Conservation (phyloP, 1,139 yeast genomes). For the Debaryomycetaceae sp. region DNA sequence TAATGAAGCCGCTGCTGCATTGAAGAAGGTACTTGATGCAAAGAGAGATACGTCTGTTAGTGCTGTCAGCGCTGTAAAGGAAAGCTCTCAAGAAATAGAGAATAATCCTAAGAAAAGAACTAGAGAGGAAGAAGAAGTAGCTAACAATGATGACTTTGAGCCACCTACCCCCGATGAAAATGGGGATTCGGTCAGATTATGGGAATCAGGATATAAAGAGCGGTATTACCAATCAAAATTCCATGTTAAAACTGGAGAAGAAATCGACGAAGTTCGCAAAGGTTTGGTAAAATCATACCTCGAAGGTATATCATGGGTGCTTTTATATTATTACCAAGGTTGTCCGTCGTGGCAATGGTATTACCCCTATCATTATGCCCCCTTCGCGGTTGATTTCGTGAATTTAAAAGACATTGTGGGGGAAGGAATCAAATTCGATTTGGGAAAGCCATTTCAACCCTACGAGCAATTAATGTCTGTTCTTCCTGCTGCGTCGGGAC, state of each 20-base stretch:
- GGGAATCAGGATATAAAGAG: conserved; percentile 84
- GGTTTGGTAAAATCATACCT: conserved; percentile 71
- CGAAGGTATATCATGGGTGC: conserved; percentile 95
- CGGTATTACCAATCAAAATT: conserved; percentile 82
- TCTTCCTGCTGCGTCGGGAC: conserved; percentile 95
- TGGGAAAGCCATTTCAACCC: conserved; percentile 84
- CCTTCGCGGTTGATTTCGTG: conserved; percentile 86
- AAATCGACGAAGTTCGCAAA: conserved; percentile 52
- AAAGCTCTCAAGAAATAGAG: conserved; percentile 12
- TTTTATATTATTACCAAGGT: conserved; percentile 91
- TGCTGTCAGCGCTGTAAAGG: conserved; percentile 41
- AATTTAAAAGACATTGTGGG: conserved; percentile 45
- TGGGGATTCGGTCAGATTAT: conserved; percentile 63
- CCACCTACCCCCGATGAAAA: conserved; percentile 20
- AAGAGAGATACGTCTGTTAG: conserved; percentile 21
- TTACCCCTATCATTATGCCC: conserved; percentile 96
- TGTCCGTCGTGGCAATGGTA: conserved; percentile 99
- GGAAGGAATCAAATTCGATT: conserved; percentile 57
- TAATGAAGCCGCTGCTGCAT: conserved; percentile 62
- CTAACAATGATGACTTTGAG: conserved; percentile 5
- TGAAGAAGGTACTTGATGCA: conserved; percentile 45
- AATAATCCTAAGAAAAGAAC: conserved; percentile 10
- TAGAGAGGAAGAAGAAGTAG: conserved; percentile 12
- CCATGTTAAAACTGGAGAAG: conserved; percentile 51
- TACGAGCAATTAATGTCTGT: conserved; percentile 98